These are phyloP conservation scores for Trebouxia sp. DNA, from an alignment of 139 green algal species.

Conservation along the genomic window DNA sequence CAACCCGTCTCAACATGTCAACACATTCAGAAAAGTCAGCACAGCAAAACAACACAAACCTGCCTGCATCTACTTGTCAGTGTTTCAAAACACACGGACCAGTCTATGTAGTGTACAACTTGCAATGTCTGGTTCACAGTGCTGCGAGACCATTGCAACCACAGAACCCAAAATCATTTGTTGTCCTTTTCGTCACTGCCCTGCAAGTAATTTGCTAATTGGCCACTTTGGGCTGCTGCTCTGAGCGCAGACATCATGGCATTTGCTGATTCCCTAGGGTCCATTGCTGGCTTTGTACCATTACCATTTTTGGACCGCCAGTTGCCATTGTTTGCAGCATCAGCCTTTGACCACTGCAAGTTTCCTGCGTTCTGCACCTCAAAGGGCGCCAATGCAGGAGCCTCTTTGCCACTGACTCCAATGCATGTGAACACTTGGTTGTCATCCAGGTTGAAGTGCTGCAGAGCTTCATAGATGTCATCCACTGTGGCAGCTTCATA, in stretches of 20 bases:
- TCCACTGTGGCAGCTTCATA: constrained; percentile 84
- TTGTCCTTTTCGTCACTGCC: not conserved
- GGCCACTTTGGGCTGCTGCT: constrained; percentile 9
- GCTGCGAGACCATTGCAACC: no score
- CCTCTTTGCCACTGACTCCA: constrained; percentile 14
- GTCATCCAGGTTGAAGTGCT: constrained; percentile 32
- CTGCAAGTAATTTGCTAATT: constrained; percentile 3
- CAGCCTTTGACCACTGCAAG: not conserved
- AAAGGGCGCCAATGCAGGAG: not conserved
- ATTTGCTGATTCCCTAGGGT: not conserved
- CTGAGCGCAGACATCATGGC: not conserved
- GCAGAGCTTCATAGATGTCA: constrained; percentile 88
- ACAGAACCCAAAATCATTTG: no score
- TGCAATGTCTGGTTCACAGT: no score
- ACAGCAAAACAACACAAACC: no score
- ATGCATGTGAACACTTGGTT: constrained; percentile 17
- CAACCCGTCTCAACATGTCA: no score
- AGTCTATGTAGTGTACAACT: no score
- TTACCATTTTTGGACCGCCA: not conserved
- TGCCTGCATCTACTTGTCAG: no score
- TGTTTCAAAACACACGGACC: no score
- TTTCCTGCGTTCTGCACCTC: constrained; percentile 23
- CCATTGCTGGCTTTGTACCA: not conserved
- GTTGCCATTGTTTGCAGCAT: not conserved
- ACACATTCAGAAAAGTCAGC: no score